Evolutionary conservation across 208 protist species (phyloP).

Genomic region (Trypanosoma boissoni): DNA sequence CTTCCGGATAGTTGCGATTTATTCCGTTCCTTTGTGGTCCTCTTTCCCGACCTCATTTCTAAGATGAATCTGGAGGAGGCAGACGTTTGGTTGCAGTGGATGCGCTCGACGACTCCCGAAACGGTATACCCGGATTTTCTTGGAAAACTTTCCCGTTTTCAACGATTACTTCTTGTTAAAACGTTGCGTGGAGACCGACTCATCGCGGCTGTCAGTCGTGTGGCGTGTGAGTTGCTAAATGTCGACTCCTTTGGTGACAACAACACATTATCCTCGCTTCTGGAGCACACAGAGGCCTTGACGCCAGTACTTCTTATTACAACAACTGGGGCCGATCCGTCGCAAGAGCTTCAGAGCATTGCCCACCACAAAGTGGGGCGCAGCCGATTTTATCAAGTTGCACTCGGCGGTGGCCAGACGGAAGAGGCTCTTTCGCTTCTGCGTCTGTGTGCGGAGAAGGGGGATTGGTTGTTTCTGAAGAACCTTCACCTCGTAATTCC

Average conservation of each 20-base stretch:
- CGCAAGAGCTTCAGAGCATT: slow-evolving; percentile 91
- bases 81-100: slow-evolving; percentile 92
- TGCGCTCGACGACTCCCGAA: slow-evolving; percentile 84
- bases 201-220: slow-evolving; percentile 88
- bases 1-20: slow-evolving; percentile 77
- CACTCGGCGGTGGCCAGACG: slow-evolving; percentile 96
- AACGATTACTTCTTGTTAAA: slow-evolving; percentile 94
- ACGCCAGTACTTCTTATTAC: slow-evolving; percentile 94
- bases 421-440: slow-evolving; percentile 88
- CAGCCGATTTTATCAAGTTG: slow-evolving; percentile 90
- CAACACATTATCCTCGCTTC: slow-evolving; percentile 46
- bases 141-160: slow-evolving; percentile 92
- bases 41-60: slow-evolving; percentile 67
- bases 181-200: slow-evolving; percentile 95
- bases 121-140: slow-evolving; percentile 79
- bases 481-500: slow-evolving; percentile 96
- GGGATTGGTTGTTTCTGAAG: slow-evolving; percentile 96
- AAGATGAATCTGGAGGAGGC: slow-evolving; percentile 84
- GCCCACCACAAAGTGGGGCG: slow-evolving; percentile 72
- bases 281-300: slow-evolving; percentile 46
- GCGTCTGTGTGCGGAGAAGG: slow-evolving; percentile 58
- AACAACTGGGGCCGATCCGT: slow-evolving; percentile 95
- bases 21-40: slow-evolving; percentile 69
- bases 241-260: slow-evolving; percentile 75
- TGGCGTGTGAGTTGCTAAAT: slow-evolving; percentile 75